Base-by-base conservation (phyloP, 164 flowering plant species). In the Umbellularia californica region DNA sequence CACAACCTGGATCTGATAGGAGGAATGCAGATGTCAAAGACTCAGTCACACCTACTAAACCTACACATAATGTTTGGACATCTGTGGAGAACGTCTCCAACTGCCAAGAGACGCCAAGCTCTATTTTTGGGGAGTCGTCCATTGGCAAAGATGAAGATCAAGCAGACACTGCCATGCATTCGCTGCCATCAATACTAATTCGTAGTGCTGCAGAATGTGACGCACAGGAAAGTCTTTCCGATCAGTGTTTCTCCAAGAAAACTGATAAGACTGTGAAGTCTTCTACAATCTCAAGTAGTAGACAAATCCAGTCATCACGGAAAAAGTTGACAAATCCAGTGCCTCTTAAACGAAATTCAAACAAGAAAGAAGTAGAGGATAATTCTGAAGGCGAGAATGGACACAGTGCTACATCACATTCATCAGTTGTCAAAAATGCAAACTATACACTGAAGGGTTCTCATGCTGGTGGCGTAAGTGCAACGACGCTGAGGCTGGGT, bases 121-220 rank as follows among this genome's bases (percentile, higher is more conserved):
- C 78, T 66, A n/a, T 50, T 1, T 15, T 33, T 5, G 81, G 81
- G 60, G 81, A 77, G 58, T 70, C 79, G 10, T 68, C 81, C n/a
- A 70, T 33, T 63, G 52, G 58, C 60, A 79, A 76, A 71, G 30
- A 70, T 65, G 81, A 82, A 70, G 77, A 24, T 50, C n/a, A 67
- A 71, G 76, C 23, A 13, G 73, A 33, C n/a, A 60, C 83, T 47
- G 24, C 74, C 62, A 58, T 75, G 30, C 72, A 81, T 58, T 80
- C 81, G 15, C 15, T 82, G 11, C 86, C 92, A 19, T 72, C 88
- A 23, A 60, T 96, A 74, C 51, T 96, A 22, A 91, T 96, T 74
- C 88, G 98, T 66, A 94, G 97, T 88, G 93, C 88, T 77, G 93
- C 78, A 1, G 99, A 94, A 84, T 94, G 98, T 79, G 97, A 94